These are phyloP conservation scores for Telopea speciosissima DNA, from an alignment of 177 flowering plant species.

Conservation along the genomic window DNA sequence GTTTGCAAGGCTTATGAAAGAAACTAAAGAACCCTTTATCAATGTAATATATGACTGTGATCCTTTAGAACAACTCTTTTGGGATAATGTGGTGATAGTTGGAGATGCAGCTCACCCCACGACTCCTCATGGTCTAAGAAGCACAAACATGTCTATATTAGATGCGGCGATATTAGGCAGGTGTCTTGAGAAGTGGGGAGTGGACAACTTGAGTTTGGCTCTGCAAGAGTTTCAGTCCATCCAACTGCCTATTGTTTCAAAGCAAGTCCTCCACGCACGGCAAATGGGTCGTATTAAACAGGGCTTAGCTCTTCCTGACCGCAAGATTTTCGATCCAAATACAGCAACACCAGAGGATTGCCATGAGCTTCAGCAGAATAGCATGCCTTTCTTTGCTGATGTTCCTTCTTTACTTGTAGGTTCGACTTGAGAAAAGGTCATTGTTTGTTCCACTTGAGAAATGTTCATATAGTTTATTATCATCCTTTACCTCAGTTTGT, in stretches of 20 bases:
- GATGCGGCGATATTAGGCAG: conserved; percentile 69
- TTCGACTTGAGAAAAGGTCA: neutral
- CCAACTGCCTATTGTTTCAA: conserved; percentile 56
- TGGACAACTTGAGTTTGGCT: conserved; percentile 40
- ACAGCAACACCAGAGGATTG: conserved; percentile 39
- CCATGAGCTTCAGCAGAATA: conserved; percentile 51
- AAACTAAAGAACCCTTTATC: conserved; percentile 73
- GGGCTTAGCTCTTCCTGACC: conserved; percentile 45
- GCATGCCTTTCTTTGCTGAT: conserved; percentile 57
- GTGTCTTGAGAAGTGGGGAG: conserved; percentile 62
- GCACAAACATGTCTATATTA: conserved; percentile 87
- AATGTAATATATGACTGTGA: conserved; percentile 78
- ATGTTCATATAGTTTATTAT: neutral
- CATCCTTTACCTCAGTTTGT: neutral
- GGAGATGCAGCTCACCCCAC: conserved; percentile 98
- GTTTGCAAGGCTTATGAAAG: conserved; percentile 53
- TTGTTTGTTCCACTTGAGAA: too few relatives aligned
- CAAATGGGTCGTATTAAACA: conserved; percentile 68
- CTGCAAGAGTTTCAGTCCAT: conserved; percentile 57
- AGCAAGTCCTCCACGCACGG: conserved; percentile 68
- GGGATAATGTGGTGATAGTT: conserved; percentile 71
- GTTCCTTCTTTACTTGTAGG: conserved; percentile 24
- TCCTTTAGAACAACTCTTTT: conserved; percentile 46
- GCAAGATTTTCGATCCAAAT: conserved; percentile 35
- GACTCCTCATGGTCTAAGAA: conserved; percentile 80